Evolutionary conservation across 2,329 filamentous ascomycete genomes (phyloP), one percentile per base, ranked within the genome.

Genomic region (Aspergillus novofumigatus): DNA sequence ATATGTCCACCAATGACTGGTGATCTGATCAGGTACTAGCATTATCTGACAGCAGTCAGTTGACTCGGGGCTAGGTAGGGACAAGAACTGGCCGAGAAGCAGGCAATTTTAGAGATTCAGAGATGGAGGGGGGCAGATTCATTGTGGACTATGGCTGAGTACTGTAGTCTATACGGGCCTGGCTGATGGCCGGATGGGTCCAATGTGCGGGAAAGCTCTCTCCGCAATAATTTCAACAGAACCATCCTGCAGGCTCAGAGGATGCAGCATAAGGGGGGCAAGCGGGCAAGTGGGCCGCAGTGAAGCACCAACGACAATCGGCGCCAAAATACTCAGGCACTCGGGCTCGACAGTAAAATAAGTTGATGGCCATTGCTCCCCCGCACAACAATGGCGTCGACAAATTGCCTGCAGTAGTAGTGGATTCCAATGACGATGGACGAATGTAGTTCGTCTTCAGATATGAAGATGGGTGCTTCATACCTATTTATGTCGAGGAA

Each of bases 121-220:
- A 20, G 21, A 45, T 26, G 21, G 20, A 44, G 41, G 41, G 41
- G 32, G 2, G 14, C 32, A 6, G 29, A 14, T 7, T 38, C 32
- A 38, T 38, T 7, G 2, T 17, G 14, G 14, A 1, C 32, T 17
- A 35, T 14, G 14, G 14, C 32, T 17, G 32, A 17, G 32, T 38
- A 17, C 32, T 38, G 32, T 38, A 17, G 14, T n/a, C 14, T 17
- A 5, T 17, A 38, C 32, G 5, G 45, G 51, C 49, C 25, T 41
- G 35, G 42, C 47, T 28, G 51, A 53, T 53, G 49, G 41, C 42
- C 53, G 57, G 28, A 54, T 32, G 54, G 25, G 45, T 51, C 35
- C 52, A 42, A 42, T 52, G 55, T 44, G 51, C 53, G 54, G 58
- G 55, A 57, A 62, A 62, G 62, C 60, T 62, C 62, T 61, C 62